Percentiles rank a stretch among this genome's conserved stretches.
phyloP scores from a whole-genome alignment of 1,139 yeast genomes.

The Blastobotrys illinoisensis region DNA sequence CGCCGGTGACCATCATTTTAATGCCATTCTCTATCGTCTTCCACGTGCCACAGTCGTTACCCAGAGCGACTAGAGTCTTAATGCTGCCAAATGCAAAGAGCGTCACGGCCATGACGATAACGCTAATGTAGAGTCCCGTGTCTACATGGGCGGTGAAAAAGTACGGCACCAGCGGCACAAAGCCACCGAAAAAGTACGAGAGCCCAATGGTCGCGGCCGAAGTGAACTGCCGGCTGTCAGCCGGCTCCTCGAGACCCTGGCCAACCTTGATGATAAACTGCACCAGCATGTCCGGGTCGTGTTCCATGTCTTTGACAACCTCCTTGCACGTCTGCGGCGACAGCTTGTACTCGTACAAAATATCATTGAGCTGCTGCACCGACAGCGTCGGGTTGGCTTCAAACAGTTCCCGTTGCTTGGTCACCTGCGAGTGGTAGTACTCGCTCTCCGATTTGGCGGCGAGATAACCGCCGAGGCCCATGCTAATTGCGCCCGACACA shows the following conservation, averaged over 20 bases:
- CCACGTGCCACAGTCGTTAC: slow-evolving; percentile 58
- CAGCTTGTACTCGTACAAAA: slow-evolving; percentile 65
- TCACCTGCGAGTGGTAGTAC: slow-evolving; percentile 44
- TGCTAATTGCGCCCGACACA: slow-evolving; percentile 77
- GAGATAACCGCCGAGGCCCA: slow-evolving; percentile 80
- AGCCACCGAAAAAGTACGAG: slow-evolving; percentile 73
- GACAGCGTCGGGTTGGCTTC: slow-evolving; percentile 47
- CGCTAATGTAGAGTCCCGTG: slow-evolving; percentile 70
- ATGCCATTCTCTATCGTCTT: slow-evolving; percentile 72
- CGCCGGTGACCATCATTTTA: slow-evolving; percentile 91
- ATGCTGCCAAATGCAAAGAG: slow-evolving; percentile 81
- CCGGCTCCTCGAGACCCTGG: slow-evolving; percentile 74
- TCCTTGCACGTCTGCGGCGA: slow-evolving; percentile 54
- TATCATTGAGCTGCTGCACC: slow-evolving; percentile 57
- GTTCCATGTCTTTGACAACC: slow-evolving; percentile 59
- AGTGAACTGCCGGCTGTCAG: slow-evolving; percentile 69
- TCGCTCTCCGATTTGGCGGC: slow-evolving; percentile 78
- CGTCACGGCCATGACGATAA: slow-evolving; percentile 77
- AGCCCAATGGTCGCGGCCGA: slow-evolving; percentile 73
- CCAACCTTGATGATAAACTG: slow-evolving; percentile 71
- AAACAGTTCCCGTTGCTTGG: slow-evolving; percentile 57
- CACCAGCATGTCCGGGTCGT: slow-evolving; percentile 54
- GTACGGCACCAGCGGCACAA: slow-evolving; percentile 74
- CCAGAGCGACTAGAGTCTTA: slow-evolving; percentile 80
- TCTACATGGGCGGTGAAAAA: slow-evolving; percentile 70